Percentiles rank a stretch among this genome's conserved stretches.
Evolutionary conservation across 2,329 filamentous ascomycete genomes (phyloP).

Genomic region (Lachnellula arida): DNA sequence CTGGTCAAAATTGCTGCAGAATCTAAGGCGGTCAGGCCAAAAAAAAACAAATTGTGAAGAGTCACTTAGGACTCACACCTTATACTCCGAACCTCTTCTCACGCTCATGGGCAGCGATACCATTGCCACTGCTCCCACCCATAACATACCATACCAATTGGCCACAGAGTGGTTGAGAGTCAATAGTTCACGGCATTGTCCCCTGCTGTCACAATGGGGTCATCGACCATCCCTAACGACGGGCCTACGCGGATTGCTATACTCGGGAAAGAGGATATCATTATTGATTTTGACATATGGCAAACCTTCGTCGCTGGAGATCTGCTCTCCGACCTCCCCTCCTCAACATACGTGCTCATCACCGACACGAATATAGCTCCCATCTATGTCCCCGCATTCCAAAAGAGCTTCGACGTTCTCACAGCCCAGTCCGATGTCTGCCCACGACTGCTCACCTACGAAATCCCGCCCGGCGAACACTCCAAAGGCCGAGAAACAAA

Average conservation of each 20-base stretch:
- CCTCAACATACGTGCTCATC: constrained; percentile 92
- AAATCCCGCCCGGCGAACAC: constrained; percentile 84
- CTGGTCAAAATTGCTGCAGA: too few relatives aligned
- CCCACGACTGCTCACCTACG: constrained; percentile 75
- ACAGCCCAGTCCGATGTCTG: constrained; percentile 35
- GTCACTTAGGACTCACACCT: background rate
- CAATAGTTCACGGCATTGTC: background rate
- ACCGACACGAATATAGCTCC: constrained; percentile 89
- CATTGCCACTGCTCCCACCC: background rate
- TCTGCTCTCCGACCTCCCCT: constrained; percentile 69
- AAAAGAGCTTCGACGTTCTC: constrained; percentile 55
- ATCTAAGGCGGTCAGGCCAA: too few relatives aligned
- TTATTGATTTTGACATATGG: constrained; percentile 91
- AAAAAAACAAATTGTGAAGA: background rate
- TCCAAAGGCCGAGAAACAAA: constrained; percentile 94
- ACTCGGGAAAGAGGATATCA: constrained; percentile 82
- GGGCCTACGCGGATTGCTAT: constrained; percentile 65
- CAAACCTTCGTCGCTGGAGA: constrained; percentile 75
- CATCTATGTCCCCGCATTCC: constrained; percentile 76
- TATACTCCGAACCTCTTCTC: too few relatives aligned
- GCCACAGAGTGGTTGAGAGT: background rate
- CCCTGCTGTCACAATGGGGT: constrained; percentile 19
- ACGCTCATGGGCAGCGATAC: background rate
- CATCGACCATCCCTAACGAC: constrained; percentile 11
- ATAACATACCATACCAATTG: background rate